Base-by-base conservation (phyloP, 371 early-diverging fungal species). In the Chytridium lagenaria region DNA sequence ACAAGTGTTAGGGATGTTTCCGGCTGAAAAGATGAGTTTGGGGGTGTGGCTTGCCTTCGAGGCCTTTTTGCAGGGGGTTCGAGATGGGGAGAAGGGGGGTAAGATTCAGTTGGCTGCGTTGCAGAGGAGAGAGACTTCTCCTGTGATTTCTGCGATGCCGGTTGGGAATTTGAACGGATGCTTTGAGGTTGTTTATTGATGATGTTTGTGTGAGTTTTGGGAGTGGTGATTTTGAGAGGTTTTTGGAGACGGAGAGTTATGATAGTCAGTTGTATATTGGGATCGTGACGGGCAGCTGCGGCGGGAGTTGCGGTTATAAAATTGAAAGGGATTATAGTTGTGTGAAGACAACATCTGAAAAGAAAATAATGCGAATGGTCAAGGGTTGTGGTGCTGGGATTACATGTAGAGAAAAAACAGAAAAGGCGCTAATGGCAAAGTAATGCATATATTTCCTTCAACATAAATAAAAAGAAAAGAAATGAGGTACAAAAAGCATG, bases 1-100 rank as follows among this genome's bases (percentile, higher is more conserved):
- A 23, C 57, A 55, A 23, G 57, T 55, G 5, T 23, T 55, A 5
- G 57, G 57, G 16, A 55, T 55, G 57, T 55, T 55, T 30, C 57
- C 57, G 57, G 26, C 57, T 26, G 30, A 55, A 30, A 30, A 26
- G 10, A 30, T 23, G 7, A 26, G 30, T 30, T 5, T 55, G 10
- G 22, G 26, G 57, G 57, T 55, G 57, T 55, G 57, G 57, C 5
- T 10, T 16, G 30, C 57, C 15, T 55, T 55, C 23, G 57, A 55
- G 26, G 26, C 22, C 10, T 26, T 55, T 55, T 19, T 30, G 57
- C 26, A 55, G 57, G 30, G 7, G 16, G 26, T 55, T 10, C 22
- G 57, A 23, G 57, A 55, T 55, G 10, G 15, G 26, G 26, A 19
- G 26, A 7, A 5, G 22, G 57, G 57, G 5, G 57, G 26, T 23